Base-by-base conservation (phyloP, 352 stramenopile species). In the Discostella stelligera region DNA sequence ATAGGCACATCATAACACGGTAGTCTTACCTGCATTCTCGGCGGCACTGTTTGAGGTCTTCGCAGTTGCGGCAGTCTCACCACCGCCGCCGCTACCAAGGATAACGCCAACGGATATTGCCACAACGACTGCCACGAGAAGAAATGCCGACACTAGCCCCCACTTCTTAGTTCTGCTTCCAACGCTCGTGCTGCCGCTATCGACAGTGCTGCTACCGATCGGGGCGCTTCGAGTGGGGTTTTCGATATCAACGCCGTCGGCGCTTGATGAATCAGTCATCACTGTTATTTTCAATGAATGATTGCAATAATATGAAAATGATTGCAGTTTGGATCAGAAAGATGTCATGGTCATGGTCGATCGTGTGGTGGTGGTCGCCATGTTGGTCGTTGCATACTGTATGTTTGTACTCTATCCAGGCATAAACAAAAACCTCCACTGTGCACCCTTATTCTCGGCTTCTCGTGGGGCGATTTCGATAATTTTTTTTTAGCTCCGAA, bases 31-130 rank as follows among this genome's bases (percentile, higher is more conserved):
- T 13, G 18, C 20, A 16, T 11, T 16, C 5, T 56, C 21, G 11
- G 7, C 23, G 3, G 9, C 3, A 49, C 9, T 56, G 41, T 10
- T 48, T 2, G 21, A 16, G 23, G 1, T 27, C 37, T 44, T 10
- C 7, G 2, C 37, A 44, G 48, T 0, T n/a, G 53, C 32, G 11
- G 63, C 23, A 52, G 13, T 37, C 9, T 14, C 18, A 1, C n/a
- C 16, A 30, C 13, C 23, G n/a, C 16, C 27, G 18, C 18, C 37
- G 6, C 9, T 25, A 21, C 58, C 30, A 21, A 71, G 61, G n/a
- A 41, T 65, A 18, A 80, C 65, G 5, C 58, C 73, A 54, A 80
- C 53, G 21, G 58, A n/a, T 44, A 80, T 63, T 23, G 41, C 20
- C 7, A 80, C 13, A 14, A 63, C 65, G 54, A 71, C 48, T 6